These are phyloP conservation scores for Plasmodium vivax DNA, from an alignment of 169 alveolate genomes.

Conservation along the genomic window DNA sequence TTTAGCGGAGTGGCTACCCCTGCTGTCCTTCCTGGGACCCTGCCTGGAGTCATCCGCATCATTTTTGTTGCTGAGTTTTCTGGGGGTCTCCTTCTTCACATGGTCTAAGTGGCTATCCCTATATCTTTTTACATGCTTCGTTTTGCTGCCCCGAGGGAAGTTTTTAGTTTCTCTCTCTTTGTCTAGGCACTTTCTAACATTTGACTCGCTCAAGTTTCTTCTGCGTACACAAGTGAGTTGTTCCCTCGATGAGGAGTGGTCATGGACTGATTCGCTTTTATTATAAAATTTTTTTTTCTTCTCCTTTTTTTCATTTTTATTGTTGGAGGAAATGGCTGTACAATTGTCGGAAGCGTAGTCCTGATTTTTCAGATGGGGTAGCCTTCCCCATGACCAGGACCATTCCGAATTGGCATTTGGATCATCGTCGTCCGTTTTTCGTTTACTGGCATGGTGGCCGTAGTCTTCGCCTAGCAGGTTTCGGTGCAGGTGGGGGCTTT, in stretches of 20 bases:
- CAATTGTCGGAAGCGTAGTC: constrained; percentile 27
- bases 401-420: constrained; percentile 66
- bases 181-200: background rate
- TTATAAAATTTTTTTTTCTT: constrained; percentile 26
- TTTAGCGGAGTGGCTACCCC: background rate
- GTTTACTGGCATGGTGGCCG: background rate
- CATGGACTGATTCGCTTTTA: constrained; percentile 27
- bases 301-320: constrained; percentile 46
- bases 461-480: background rate
- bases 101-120: background rate
- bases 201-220: constrained; percentile 47
- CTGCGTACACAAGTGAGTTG: background rate
- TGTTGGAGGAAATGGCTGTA: constrained; percentile 15
- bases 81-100: background rate
- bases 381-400: constrained; percentile 77
- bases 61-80: background rate
- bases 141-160: background rate
- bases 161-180: background rate
- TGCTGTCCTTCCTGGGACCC: background rate
- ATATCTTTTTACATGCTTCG: background rate
- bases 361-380: constrained; percentile 63
- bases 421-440: constrained; percentile 14
- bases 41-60: background rate
- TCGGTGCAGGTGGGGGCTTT: background rate
- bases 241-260: constrained; percentile 1